Base-by-base conservation (phyloP, 805 yeast genomes). In the Candida ficus region DNA sequence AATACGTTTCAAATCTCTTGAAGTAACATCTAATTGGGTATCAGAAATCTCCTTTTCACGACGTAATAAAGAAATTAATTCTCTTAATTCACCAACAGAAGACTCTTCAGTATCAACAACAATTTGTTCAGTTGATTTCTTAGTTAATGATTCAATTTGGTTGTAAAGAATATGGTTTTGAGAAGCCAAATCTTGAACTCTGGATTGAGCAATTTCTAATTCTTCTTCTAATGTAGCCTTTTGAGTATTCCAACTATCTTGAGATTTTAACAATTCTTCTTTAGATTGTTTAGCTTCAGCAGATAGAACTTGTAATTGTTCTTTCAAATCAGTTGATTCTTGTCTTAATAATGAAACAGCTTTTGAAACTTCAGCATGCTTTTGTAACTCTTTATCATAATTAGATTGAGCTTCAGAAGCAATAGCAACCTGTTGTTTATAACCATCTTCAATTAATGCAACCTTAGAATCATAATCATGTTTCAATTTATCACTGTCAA, bases 11-110 rank as follows among this genome's bases (percentile, higher is more conserved):
- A 71, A 70, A 49, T 84, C 93, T 43, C 78, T 75, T 10, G 62
- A 56, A 4, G 73, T 60, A 29, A 67, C 63, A 34, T 74, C 76
- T 23, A 78, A 63, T 50, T 80, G 83, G 8, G 78, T 71, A 35
- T 78, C 81, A 1, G 80, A 68, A 5, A 80, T 67, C 46, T 88
- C 95, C 52, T 81, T 83, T 49, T 86, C 95, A 45, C 82, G 77
- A 34, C 90, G 80, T 42, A 88, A 64, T 51, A 73, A 80, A 2
- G 70, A 56, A 27, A 88, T 63, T 21, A 87, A 70, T 46, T 80
- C 80, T 30, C 70, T 67, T 47, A 71, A 53, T 37, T 67, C 71
- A 35, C 53, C 52, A 20, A 38, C 34, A 9, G 50, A 34, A 1
- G 44, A 32, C 30, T 53, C 59, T 16, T 47, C 47, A 31, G 29